Evolutionary conservation across 805 yeast species (phyloP).

Genomic region (Ogataea ganodermae): DNA sequence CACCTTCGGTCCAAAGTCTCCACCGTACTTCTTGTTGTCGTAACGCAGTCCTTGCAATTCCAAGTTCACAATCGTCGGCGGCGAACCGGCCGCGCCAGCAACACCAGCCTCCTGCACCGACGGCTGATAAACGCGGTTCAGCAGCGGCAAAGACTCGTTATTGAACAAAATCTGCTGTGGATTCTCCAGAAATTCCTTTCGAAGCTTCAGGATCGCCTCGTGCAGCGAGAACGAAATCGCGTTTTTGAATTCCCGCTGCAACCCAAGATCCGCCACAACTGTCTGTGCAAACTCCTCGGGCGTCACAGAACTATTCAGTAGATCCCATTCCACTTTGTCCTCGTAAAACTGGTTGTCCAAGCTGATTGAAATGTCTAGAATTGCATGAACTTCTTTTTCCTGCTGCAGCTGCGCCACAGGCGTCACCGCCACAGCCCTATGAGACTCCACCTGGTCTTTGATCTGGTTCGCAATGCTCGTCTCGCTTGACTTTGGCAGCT

Average conservation of each 20-base stretch:
- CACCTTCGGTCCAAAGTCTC: slow-evolving; percentile 83
- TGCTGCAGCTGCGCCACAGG: slow-evolving; percentile 53
- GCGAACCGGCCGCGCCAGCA: slow-evolving; percentile 5
- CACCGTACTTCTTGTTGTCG: slow-evolving; percentile 77
- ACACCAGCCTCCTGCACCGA: slow-evolving; percentile 18
- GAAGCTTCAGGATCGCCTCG: slow-evolving; percentile 73
- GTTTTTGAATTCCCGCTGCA: slow-evolving; percentile 81
- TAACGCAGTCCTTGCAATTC: slow-evolving; percentile 55
- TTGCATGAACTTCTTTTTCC: slow-evolving; percentile 64
- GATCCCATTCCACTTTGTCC: slow-evolving; percentile 95
- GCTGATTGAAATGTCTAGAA: slow-evolving; percentile 79
- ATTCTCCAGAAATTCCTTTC: slow-evolving; percentile 75
- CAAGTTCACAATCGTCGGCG: slow-evolving; percentile 14
- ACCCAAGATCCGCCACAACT: slow-evolving; percentile 83
- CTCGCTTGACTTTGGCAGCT: slow-evolving; percentile 67
- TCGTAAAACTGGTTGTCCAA: slow-evolving; percentile 82
- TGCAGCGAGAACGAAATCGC: slow-evolving; percentile 87
- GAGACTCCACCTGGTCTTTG: slow-evolving; percentile 78
- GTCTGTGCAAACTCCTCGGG: slow-evolving; percentile 84
- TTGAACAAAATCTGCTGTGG: slow-evolving; percentile 38
- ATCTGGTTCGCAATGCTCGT: slow-evolving; percentile 68
- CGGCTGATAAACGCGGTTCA: slow-evolving; percentile 36
- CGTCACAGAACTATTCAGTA: slow-evolving; percentile 52
- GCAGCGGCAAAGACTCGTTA: slow-evolving; percentile 38
- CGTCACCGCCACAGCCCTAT: slow-evolving; percentile 59